Percentiles rank a stretch among this genome's conserved stretches.
Conservation (phyloP, 2,329 filamentous ascomycete genomes). For the Penicillium hordei region DNA sequence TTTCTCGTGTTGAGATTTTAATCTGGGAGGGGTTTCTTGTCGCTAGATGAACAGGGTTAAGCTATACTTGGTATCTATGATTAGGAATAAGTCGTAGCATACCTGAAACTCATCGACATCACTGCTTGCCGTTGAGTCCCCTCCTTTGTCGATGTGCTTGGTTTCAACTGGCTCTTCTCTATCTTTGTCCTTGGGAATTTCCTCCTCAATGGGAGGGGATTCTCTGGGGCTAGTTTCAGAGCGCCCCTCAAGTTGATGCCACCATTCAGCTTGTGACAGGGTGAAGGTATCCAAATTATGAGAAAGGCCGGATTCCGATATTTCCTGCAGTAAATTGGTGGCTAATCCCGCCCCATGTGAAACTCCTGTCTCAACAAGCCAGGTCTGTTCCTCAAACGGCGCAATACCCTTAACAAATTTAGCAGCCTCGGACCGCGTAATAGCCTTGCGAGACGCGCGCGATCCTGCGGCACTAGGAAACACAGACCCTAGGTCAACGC, state of each 20-base stretch:
- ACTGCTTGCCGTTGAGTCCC: constrained; percentile 26
- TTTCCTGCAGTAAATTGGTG: constrained; percentile 28
- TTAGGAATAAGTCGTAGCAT: constrained; percentile 12
- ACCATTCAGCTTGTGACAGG: constrained; percentile 34
- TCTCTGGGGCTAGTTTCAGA: constrained; percentile 4
- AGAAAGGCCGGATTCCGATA: constrained; percentile 15
- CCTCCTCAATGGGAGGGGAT: constrained; percentile 2
- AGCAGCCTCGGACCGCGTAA: constrained; percentile 53
- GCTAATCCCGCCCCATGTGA: constrained; percentile 21
- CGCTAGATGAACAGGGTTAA: constrained; percentile 25
- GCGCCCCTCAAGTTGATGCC: constrained; percentile 27
- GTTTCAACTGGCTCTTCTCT: not conserved
- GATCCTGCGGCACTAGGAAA: constrained; percentile 56
- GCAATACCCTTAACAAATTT: constrained; percentile 56
- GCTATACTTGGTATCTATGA: not conserved
- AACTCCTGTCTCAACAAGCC: constrained; percentile 38
- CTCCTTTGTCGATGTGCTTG: constrained; percentile 17
- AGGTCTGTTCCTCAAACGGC: constrained; percentile 52
- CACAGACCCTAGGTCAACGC: constrained; percentile 56
- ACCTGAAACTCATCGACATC: constrained; percentile 44
- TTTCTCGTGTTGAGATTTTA: constrained; percentile 19
- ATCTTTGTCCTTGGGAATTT: not conserved
- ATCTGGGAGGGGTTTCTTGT: constrained; percentile 37
- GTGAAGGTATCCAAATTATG: constrained; percentile 15
- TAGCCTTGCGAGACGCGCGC: constrained; percentile 45